Percentiles rank a stretch among this genome's conserved stretches.
These are phyloP conservation scores for Calonectria pteridis DNA, from an alignment of 2,329 filamentous ascomycete genomes.

Conservation along the genomic window DNA sequence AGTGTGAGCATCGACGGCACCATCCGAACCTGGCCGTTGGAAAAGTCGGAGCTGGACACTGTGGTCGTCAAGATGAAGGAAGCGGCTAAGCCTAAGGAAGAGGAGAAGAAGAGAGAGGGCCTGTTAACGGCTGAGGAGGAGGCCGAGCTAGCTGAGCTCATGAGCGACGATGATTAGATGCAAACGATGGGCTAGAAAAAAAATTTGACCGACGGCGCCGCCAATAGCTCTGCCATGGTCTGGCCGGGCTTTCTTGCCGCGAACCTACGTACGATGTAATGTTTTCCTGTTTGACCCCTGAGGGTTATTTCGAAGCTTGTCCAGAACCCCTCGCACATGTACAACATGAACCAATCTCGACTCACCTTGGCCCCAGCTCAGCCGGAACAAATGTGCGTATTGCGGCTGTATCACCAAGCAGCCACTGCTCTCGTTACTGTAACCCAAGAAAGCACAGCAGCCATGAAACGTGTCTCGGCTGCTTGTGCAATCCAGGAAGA, in stretches of 20 bases:
- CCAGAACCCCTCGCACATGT: constrained; percentile 12
- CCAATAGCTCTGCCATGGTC: background rate
- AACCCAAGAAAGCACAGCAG: constrained; percentile 18
- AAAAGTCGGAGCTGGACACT: constrained; percentile 67
- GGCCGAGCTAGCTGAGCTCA: constrained; percentile 88
- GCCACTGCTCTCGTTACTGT: background rate
- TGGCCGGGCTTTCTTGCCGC: background rate
- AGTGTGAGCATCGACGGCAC: constrained; percentile 94
- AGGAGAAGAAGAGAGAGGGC: constrained; percentile 57
- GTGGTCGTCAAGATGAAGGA: constrained; percentile 59
- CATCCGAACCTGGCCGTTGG: constrained; percentile 84
- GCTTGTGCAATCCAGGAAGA: constrained; percentile 4
- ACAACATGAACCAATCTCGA: constrained; percentile 34
- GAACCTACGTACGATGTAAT: background rate
- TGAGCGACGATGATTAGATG: constrained; percentile 75
- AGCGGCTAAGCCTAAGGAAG: constrained; percentile 65
- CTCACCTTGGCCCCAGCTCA: constrained; percentile 16
- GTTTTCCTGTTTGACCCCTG: constrained; percentile 9
- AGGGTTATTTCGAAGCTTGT: background rate
- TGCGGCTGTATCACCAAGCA: constrained; percentile 21
- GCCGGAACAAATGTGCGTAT: constrained; percentile 6
- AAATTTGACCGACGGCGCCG: background rate
- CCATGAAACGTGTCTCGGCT: constrained; percentile 28
- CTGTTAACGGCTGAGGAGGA: constrained; percentile 90
- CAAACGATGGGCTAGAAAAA: background rate